These are phyloP conservation scores for Seiridium unicorne DNA, from an alignment of 2,329 filamentous ascomycete species.

Conservation along the genomic window DNA sequence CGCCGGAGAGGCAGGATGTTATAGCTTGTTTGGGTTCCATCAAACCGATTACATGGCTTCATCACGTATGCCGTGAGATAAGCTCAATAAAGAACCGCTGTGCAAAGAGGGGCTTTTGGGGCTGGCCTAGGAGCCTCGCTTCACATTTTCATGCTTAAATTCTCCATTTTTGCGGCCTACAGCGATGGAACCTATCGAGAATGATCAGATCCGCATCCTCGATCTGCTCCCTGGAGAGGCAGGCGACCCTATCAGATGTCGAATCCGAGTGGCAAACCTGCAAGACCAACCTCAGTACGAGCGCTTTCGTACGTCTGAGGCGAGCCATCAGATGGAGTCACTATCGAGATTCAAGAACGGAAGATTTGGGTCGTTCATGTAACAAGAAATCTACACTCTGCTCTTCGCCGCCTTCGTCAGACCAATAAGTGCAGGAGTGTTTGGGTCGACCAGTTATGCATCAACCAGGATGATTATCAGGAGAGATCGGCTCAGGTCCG, in stretches of 20 bases:
- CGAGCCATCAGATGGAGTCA: neutral
- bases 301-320: neutral
- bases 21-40: too few relatives aligned
- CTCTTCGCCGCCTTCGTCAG: neutral
- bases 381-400: neutral
- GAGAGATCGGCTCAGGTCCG: neutral
- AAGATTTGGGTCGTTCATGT: neutral
- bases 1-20: too few relatives aligned
- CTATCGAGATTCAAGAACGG: neutral
- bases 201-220: neutral
- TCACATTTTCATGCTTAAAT: too few relatives aligned
- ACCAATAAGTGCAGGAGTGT: neutral
- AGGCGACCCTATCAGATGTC: neutral
- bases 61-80: too few relatives aligned
- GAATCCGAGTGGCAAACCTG: neutral
- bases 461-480: neutral
- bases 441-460: neutral
- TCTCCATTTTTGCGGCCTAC: too few relatives aligned
- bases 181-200: neutral
- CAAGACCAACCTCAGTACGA: neutral
- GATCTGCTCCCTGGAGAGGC: neutral
- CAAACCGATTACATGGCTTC: too few relatives aligned
- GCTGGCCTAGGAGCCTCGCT: too few relatives aligned
- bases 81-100: too few relatives aligned
- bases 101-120: too few relatives aligned